Evolutionary conservation across 495 filamentous ascomycete genomes (phyloP).

Genomic region (Talaromyces borbonicus): DNA sequence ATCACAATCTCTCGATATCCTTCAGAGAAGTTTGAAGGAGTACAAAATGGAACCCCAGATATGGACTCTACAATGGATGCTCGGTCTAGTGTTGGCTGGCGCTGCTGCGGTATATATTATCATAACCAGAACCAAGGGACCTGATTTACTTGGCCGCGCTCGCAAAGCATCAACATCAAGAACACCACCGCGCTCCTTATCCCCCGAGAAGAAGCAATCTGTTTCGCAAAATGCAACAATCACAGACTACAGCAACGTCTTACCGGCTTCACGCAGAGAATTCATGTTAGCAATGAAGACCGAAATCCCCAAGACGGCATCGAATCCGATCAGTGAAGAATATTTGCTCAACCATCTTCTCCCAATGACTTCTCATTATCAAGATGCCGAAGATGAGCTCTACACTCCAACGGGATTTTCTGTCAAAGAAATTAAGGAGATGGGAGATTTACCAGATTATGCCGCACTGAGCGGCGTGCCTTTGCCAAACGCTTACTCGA

Average conservation of each 20-base stretch:
- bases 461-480: slow-evolving; percentile 69
- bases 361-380: slow-evolving; percentile 36
- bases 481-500: slow-evolving; percentile 51
- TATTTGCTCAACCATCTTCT: slow-evolving; percentile 25
- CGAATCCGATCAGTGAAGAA: slow-evolving; percentile 20
- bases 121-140: background rate
- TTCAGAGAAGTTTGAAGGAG: background rate
- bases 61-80: background rate
- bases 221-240: slow-evolving; percentile 16
- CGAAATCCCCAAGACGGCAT: slow-evolving; percentile 11
- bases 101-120: background rate
- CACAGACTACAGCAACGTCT: slow-evolving; percentile 34
- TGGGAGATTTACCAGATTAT: slow-evolving; percentile 83
- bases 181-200: slow-evolving; percentile 49
- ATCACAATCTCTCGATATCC: background rate
- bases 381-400: slow-evolving; percentile 21
- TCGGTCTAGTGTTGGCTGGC: background rate
- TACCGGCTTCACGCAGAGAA: slow-evolving; percentile 48
- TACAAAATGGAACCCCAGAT: background rate
- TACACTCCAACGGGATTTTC: slow-evolving; percentile 55
- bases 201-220: slow-evolving; percentile 36
- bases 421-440: slow-evolving; percentile 56
- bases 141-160: slow-evolving; percentile 11
- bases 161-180: slow-evolving; percentile 31
- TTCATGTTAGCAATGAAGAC: slow-evolving; percentile 28